Conservation (phyloP, 169 alveolate species). For the Perkinsus chesapeaki region DNA sequence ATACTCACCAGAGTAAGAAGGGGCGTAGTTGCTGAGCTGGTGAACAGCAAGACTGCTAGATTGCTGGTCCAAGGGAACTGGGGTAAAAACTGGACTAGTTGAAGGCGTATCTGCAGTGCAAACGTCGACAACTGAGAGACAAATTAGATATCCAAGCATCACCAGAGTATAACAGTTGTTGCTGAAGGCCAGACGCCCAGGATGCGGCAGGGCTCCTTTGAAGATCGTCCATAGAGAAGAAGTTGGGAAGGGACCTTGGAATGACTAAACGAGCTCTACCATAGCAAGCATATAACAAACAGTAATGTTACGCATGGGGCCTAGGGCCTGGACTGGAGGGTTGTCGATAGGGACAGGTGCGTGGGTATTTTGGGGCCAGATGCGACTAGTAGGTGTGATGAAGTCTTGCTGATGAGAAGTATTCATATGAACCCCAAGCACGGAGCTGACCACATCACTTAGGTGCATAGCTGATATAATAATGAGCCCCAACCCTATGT, state of each 20-base stretch:
- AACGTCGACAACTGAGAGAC: no score
- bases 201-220: neutral
- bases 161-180: neutral
- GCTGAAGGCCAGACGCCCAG: neutral
- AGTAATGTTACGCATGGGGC: neutral
- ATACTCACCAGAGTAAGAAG: neutral
- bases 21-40: neutral
- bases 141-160: neutral
- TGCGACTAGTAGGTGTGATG: neutral
- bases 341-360: neutral
- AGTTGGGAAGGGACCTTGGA: neutral
- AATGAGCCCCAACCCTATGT: neutral
- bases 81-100: neutral
- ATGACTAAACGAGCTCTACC: neutral
- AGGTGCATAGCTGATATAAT: neutral
- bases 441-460: neutral
- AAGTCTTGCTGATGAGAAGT: neutral
- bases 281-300: neutral
- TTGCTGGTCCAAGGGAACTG: neutral
- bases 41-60: neutral
- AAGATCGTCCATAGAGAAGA: neutral
- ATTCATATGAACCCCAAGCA: neutral
- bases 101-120: neutral
- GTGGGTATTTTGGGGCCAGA: neutral
- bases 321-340: neutral